phyloP scores from a whole-genome alignment of 2,329 filamentous ascomycete genomes.

The Daldinia sp. region DNA sequence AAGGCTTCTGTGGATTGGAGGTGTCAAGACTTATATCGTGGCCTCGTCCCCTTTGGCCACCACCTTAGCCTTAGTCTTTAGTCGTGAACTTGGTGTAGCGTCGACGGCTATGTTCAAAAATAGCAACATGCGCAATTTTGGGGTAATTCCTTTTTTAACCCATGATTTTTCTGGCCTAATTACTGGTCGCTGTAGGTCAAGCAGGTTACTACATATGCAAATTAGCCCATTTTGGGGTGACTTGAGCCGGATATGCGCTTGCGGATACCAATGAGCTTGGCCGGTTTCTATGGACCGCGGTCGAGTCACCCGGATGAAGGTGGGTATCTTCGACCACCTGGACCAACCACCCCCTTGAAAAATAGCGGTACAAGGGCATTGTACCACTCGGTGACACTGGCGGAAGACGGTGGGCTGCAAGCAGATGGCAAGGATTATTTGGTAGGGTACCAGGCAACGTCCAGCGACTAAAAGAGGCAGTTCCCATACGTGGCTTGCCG shows the following conservation, averaged over 20 bases:
- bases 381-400: constrained; percentile 47
- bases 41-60: constrained; percentile 54
- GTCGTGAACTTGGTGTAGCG: constrained; percentile 43
- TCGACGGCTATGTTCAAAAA: constrained; percentile 53
- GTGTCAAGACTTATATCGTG: constrained; percentile 67
- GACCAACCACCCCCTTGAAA: constrained; percentile 45
- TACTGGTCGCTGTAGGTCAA: constrained; percentile 46
- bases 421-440: constrained; percentile 40
- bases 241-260: constrained; percentile 53
- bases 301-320: constrained; percentile 43
- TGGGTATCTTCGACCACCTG: constrained; percentile 37
- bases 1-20: constrained; percentile 53
- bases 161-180: constrained; percentile 46
- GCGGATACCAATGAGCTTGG: constrained; percentile 56
- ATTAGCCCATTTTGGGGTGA: constrained; percentile 45
- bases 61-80: constrained; percentile 40
- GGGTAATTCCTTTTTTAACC: constrained; percentile 54
- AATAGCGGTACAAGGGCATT: constrained; percentile 45
- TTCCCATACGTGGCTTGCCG: constrained; percentile 47
- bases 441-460: constrained; percentile 35
- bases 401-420: constrained; percentile 45
- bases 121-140: constrained; percentile 49
- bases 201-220: constrained; percentile 46
- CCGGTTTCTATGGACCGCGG: constrained; percentile 42
- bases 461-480: constrained; percentile 43